Base-by-base conservation (phyloP, 768 basidiomycete genomes). In the Leucocoprinus birnbaumii region DNA sequence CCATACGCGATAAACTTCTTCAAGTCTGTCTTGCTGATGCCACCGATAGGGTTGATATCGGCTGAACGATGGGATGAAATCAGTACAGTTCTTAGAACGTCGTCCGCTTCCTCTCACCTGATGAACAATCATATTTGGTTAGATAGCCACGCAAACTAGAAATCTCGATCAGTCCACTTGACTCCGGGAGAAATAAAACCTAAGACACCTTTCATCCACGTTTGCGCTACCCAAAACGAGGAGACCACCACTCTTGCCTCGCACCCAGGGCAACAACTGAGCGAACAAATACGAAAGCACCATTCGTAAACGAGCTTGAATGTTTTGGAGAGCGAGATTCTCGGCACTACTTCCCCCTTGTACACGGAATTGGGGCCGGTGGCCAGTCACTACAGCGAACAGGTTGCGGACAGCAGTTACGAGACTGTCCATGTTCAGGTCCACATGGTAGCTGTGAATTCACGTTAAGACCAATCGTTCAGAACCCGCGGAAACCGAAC, bases 161-260 rank as follows among this genome's bases (percentile, higher is more conserved):
- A 42, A 18, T 9, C 16, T 48, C n/a, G 9, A 26, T 57, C 25
- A 53, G 48, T 22, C n/a, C 42, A 21, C 14, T 18, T 40, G 40
- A 25, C 38, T 18, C 24, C n/a, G n/a, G n/a, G n/a, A n/a, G 38
- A 26, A 41, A 42, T 41, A 48, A 16, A 35, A 4, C 19, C 11
- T 47, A 25, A 40, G 59, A 66, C 55, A 87, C 93, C 92, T 96
- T 75, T 98, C 97, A 63, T 99, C 97, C 2, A 99, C 97, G 65
- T 98, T 98, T 16, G 97, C 95, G 59, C 92, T 95, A 1, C 97
- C 97, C n/a, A 98, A 80, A 1, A 98, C 97, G 22, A 98, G 83
- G 34, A 99, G 70, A 5, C 93, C 92, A 0, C 97, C 97, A 38
- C 71, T 69, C 64, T 83, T 82, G 0, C 94, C 93, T 58, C 95